Evolutionary conservation across 148 eudicot genomes (phyloP), one percentile per base, ranked within the genome.

Genomic region (Silene conica): DNA sequence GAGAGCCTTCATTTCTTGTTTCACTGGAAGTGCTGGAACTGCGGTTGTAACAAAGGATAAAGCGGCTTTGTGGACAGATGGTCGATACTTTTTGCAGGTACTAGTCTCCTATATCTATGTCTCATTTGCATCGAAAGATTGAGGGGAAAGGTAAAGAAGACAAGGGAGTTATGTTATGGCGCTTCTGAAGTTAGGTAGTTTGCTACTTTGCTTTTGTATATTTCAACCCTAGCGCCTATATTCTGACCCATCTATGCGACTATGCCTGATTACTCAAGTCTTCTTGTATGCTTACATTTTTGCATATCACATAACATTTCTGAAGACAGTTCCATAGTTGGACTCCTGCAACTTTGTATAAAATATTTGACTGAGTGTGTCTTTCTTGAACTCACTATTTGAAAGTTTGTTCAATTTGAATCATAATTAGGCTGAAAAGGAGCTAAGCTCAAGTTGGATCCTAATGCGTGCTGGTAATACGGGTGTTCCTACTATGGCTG

Each of bases 21-120:
- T 96, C 81, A 96, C 92, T 12, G 99, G 99, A 14, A 92, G 99
- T 78, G 97, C 97, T 70, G 99, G 97, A 57, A 90, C 97, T 82
- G 99, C 92, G 13, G 91, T 92, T 69, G 91, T 96, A 70, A 96
- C 99, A 11, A 90, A 84, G 75, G 89, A 96, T 77, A 86, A 90
- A 82, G 97, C 97, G n/a, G 96, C 94, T 81, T 86, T 96, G 76
- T 96, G 99, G 99, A 96, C 97, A 21, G 99, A 92, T 79, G 99
- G 99, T 10, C 83, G 97, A 31, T 96, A 96, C 67, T 96, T 96
- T 83, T 88, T 96, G 76, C 99, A 96, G 99, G 99, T 88, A 63
- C 54, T 11, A 50, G 4, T 28, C 52, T 46, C n/a, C 46, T n/a
- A 43, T 34, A 10, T 6, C 13, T 9, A 56, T 28, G 1, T 16